These are phyloP conservation scores for Acanthamoeba pearcei DNA, from an alignment of 208 protist genomes.

Conservation along the genomic window DNA sequence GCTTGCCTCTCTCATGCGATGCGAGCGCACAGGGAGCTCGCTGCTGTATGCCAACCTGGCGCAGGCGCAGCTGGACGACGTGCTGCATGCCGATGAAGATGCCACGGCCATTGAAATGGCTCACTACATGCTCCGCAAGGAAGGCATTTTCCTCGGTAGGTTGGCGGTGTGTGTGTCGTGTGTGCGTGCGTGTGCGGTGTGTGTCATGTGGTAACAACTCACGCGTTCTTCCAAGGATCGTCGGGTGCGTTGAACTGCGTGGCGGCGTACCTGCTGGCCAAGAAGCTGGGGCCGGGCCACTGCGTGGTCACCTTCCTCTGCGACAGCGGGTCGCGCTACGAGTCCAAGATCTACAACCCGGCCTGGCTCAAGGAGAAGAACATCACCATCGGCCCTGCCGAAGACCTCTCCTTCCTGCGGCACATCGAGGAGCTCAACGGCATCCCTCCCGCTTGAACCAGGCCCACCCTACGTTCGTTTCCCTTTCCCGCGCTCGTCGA, in stretches of 20 bases:
- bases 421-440: slow-evolving; percentile 23
- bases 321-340: slow-evolving; percentile 83
- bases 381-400: slow-evolving; percentile 54
- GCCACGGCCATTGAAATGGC: slow-evolving; percentile 85
- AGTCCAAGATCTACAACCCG: slow-evolving; percentile 82
- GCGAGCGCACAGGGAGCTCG: neutral
- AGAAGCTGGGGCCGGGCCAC: slow-evolving; percentile 81
- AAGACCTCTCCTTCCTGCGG: slow-evolving; percentile 41
- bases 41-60: slow-evolving; percentile 82
- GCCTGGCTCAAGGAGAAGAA: slow-evolving; percentile 83
- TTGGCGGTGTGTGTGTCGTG: too few species aligned
- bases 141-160: slow-evolving; percentile 88
- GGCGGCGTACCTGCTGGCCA: slow-evolving; percentile 83
- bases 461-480: neutral
- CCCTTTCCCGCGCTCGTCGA: neutral
- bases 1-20: slow-evolving; percentile 21
- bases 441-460: neutral
- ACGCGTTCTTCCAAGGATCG: neutral
- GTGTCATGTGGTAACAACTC: neutral
- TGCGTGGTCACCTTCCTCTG: slow-evolving; percentile 87
- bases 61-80: slow-evolving; percentile 79
- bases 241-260: slow-evolving; percentile 78
- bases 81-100: slow-evolving; percentile 77
- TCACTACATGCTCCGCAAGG: slow-evolving; percentile 83
- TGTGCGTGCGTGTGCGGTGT: neutral